Conservation (phyloP, 2,329 filamentous ascomycete species). For the Fusarium lateritium region DNA sequence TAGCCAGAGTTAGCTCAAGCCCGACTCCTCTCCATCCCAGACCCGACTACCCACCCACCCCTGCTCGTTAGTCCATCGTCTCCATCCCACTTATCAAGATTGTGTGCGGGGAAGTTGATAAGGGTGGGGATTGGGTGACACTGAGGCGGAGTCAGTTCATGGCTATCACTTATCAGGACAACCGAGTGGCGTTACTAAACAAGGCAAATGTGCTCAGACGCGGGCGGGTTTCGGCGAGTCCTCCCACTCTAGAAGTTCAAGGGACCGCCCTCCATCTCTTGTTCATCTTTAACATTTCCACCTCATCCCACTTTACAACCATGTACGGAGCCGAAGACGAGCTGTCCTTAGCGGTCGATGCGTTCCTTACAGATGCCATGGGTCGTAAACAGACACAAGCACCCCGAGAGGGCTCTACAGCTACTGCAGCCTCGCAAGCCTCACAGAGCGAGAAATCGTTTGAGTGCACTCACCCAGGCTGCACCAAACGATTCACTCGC, state of each 20-base stretch:
- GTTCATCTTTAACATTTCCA: conserved; percentile 19
- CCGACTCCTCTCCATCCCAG: background rate
- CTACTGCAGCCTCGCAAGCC: conserved; percentile 16
- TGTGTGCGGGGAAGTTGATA: conserved; percentile 16
- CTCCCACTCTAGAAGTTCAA: conserved; percentile 17
- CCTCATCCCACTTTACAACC: conserved; percentile 24
- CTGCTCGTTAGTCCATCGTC: background rate
- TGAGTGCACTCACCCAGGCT: conserved; percentile 61
- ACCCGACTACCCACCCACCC: conserved; percentile 1
- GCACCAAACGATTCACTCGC: conserved; percentile 68
- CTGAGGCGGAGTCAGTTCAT: background rate
- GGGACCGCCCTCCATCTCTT: conserved; percentile 4
- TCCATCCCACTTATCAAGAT: conserved; percentile 18
- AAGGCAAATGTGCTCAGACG: background rate
- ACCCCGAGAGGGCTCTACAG: conserved; percentile 1
- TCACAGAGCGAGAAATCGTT: conserved; percentile 37
- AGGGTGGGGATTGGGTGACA: conserved; percentile 7
- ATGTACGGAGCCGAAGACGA: conserved; percentile 18
- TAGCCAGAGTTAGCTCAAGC: background rate
- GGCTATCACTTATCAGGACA: conserved; percentile 10
- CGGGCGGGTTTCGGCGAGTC: conserved; percentile 7
- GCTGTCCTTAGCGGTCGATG: conserved; percentile 22
- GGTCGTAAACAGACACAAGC: conserved; percentile 16
- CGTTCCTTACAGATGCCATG: conserved; percentile 19
- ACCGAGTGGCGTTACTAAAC: background rate